These are phyloP conservation scores for Trypanosoma theileri DNA, from an alignment of 208 protist species.

Conservation along the genomic window DNA sequence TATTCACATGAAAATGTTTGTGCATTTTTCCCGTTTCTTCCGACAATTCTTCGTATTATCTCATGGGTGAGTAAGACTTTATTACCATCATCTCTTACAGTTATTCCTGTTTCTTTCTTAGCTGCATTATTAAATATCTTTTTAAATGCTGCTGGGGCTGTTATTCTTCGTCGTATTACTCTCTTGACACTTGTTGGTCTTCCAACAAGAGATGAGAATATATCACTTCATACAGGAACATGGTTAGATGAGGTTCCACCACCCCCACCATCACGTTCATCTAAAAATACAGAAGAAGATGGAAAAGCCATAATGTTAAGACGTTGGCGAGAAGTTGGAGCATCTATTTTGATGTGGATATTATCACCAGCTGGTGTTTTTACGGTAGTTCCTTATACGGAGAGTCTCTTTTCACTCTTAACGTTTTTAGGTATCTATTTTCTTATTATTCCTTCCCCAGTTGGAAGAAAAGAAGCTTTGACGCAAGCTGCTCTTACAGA, in stretches of 20 bases:
- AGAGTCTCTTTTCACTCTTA: slow-evolving; percentile 63
- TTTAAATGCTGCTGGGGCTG: slow-evolving; percentile 32
- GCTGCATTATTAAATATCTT: slow-evolving; percentile 48
- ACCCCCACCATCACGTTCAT: slow-evolving; percentile 9
- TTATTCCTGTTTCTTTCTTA: slow-evolving; percentile 55
- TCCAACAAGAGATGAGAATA: background rate
- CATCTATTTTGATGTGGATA: slow-evolving; percentile 52
- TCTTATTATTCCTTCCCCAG: slow-evolving; percentile 24
- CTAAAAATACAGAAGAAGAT: background rate
- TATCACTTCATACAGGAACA: slow-evolving; percentile 2
- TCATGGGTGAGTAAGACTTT: slow-evolving; percentile 33
- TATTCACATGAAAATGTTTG: slow-evolving; percentile 73
- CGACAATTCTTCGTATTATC: slow-evolving; percentile 43
- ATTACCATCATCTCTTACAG: slow-evolving; percentile 26
- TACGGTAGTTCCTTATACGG: slow-evolving; percentile 74
- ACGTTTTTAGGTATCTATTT: slow-evolving; percentile 64
- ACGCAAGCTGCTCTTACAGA: slow-evolving; percentile 2
- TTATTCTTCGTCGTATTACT: slow-evolving; percentile 63
- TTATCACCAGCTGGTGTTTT: slow-evolving; percentile 70
- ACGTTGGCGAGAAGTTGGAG: slow-evolving; percentile 50
- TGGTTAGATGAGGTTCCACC: slow-evolving; percentile 27
- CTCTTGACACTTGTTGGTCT: slow-evolving; percentile 46
- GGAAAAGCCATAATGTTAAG: background rate
- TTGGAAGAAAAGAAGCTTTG: background rate
- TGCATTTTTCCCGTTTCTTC: slow-evolving; percentile 76